phyloP scores from a whole-genome alignment of 2,329 filamentous ascomycete genomes.

The Fusarium citri region DNA sequence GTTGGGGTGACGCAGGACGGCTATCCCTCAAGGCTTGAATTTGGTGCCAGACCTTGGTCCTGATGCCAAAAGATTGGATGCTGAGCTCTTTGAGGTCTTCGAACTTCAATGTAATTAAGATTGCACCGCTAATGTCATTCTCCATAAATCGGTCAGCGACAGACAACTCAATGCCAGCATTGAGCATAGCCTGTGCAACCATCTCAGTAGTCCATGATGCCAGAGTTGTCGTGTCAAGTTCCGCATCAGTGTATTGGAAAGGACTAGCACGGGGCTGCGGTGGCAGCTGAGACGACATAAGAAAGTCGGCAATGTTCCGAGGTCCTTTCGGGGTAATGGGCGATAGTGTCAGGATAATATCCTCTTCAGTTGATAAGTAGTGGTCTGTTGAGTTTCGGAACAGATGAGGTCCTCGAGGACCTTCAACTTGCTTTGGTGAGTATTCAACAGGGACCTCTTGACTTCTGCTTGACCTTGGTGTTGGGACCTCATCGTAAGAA shows the following conservation, averaged over 20 bases:
- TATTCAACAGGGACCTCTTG: conserved; percentile 71
- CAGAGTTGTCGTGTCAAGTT: conserved; percentile 70
- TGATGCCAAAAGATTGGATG: conserved; percentile 83
- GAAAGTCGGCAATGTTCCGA: conserved; percentile 49
- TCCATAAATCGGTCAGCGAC: conserved; percentile 87
- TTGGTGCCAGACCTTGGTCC: conserved; percentile 83
- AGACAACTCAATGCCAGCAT: conserved; percentile 80
- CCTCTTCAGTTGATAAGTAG: conserved; percentile 54
- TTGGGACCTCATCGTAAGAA: conserved; percentile 85
- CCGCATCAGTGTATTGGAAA: conserved; percentile 66
- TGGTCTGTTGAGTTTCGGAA: conserved; percentile 75
- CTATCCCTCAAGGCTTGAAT: conserved; percentile 76
- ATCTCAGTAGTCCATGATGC: conserved; percentile 78
- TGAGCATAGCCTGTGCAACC: conserved; percentile 88
- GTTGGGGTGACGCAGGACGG: conserved; percentile 62
- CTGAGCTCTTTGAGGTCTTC: conserved; percentile 86
- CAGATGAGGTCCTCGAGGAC: conserved; percentile 86
- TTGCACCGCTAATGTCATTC: conserved; percentile 91
- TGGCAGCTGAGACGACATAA: conserved; percentile 40
- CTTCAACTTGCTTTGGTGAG: conserved; percentile 75
- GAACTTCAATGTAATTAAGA: conserved; percentile 90
- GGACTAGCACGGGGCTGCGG: conserved; percentile 58
- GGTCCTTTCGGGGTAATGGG: conserved; percentile 76
- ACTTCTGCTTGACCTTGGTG: conserved; percentile 75
- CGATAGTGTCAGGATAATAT: conserved; percentile 74